These are phyloP conservation scores for Hysterium pulicare DNA, from an alignment of 2,329 filamentous ascomycete species.

Conservation along the genomic window DNA sequence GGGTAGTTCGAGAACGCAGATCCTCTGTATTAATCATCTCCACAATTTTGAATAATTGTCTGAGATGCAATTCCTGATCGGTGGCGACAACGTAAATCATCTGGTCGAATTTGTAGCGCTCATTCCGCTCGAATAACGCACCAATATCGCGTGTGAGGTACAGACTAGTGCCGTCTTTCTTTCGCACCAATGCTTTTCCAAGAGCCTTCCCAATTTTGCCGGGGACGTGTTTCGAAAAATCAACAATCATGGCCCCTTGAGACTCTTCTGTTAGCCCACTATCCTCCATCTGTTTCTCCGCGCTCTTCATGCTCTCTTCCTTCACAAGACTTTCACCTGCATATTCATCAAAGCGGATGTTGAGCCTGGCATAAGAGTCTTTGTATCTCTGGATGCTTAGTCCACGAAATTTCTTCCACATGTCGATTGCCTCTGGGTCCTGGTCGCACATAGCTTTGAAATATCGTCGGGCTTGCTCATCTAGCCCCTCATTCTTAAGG, in stretches of 20 bases:
- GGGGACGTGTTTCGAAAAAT: constrained; percentile 60
- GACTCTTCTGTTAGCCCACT: constrained; percentile 57
- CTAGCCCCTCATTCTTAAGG: constrained; percentile 37
- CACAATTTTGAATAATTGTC: constrained; percentile 58
- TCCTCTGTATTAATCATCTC: constrained; percentile 56
- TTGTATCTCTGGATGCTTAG: constrained; percentile 59
- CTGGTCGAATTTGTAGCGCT: constrained; percentile 57
- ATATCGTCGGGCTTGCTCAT: constrained; percentile 67
- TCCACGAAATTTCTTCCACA: constrained; percentile 59
- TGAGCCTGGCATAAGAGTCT: constrained; percentile 56
- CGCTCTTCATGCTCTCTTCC: constrained; percentile 54
- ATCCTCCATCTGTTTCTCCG: constrained; percentile 53
- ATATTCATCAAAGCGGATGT: constrained; percentile 60
- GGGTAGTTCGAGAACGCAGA: constrained; percentile 44
- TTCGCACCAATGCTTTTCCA: constrained; percentile 60
- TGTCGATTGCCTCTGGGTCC: constrained; percentile 50
- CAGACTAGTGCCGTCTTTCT: constrained; percentile 59
- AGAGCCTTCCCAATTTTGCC: constrained; percentile 50
- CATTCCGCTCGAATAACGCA: constrained; percentile 56
- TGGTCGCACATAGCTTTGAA: constrained; percentile 63
- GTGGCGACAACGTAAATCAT: constrained; percentile 63
- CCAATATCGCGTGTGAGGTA: constrained; percentile 66
- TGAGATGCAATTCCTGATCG: constrained; percentile 58
- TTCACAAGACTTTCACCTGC: constrained; percentile 63
- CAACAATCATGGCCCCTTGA: constrained; percentile 61